A percentile compares a stretch with the other conserved stretches of the same genome.
phyloP scores from a whole-genome alignment of 2,329 filamentous ascomycete genomes.

The Paecilomyces dactylethromorphus region DNA sequence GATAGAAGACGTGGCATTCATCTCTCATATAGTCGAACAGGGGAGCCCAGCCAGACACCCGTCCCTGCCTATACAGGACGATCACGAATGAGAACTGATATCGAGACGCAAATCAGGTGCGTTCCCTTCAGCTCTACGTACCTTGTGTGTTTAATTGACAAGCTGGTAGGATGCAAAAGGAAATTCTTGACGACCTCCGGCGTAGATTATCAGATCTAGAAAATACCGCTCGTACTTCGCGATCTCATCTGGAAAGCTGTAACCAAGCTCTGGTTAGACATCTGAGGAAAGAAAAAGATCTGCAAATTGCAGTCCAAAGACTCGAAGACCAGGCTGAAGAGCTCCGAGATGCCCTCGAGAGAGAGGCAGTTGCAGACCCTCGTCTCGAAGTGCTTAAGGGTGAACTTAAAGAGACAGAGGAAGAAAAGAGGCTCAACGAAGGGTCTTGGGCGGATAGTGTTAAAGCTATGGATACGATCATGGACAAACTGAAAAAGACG shows the following conservation, averaged over 20 bases:
- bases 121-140: conserved; percentile 2
- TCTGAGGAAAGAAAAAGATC: conserved; percentile 36
- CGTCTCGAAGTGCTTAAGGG: conserved; percentile 54
- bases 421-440: conserved; percentile 36
- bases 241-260: conserved; percentile 45
- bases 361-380: conserved; percentile 57
- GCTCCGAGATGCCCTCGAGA: conserved; percentile 59
- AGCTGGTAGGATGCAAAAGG: conserved; percentile 35
- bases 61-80: conserved; percentile 47
- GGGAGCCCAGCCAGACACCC: conserved; percentile 46
- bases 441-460: conserved; percentile 45
- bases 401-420: conserved; percentile 52
- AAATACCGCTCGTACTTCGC: conserved; percentile 41
- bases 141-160: conserved; percentile 1
- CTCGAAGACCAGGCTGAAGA: conserved; percentile 58
- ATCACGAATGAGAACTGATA: conserved; percentile 75
- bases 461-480: conserved; percentile 37
- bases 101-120: conserved; percentile 58
- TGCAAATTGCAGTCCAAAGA: conserved; percentile 52
- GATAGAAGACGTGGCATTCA: conserved; percentile 57
- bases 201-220: conserved; percentile 50
- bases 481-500: conserved; percentile 26
- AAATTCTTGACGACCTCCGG: conserved; percentile 47
- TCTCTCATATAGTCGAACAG: conserved; percentile 46
- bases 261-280: conserved; percentile 46